Evolutionary conservation across 139 green algal species (phyloP).

Genomic region (Auxenochlorella protothecoides): DNA sequence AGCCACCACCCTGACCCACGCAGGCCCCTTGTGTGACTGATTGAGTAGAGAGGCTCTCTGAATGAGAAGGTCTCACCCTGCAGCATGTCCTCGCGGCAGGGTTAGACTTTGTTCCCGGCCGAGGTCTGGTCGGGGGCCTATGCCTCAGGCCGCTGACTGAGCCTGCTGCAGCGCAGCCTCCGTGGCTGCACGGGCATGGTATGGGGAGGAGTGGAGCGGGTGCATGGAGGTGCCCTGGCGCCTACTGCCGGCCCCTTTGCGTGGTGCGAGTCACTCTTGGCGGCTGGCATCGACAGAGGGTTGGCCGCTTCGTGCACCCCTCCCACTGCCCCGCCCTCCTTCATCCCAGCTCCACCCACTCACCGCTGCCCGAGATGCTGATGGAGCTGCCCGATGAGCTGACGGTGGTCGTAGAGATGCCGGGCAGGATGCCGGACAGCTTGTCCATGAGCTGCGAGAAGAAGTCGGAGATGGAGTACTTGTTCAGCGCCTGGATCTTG

Average conservation of each 20-base stretch:
- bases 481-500: constrained; percentile 27
- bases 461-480: constrained; percentile 17
- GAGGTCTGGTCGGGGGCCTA: no score
- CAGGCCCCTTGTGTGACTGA: no score
- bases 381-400: neutral
- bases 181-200: neutral
- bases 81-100: no score
- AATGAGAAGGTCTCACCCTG: no score
- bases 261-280: neutral
- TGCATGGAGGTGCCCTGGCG: neutral
- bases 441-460: constrained; percentile 5
- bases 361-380: neutral
- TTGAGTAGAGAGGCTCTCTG: no score
- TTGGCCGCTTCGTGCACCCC: no score
- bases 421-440: neutral
- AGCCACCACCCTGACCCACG: no score
- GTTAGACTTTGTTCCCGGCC: no score
- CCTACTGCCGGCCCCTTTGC: neutral
- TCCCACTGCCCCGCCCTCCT: no score
- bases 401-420: neutral
- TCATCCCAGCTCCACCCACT: neutral
- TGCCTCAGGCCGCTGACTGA: neutral
- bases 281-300: neutral
- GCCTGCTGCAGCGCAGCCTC: neutral
- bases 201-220: neutral